Conservation (phyloP, 2,329 filamentous ascomycete genomes). For the Colletotrichum orchidophilum region DNA sequence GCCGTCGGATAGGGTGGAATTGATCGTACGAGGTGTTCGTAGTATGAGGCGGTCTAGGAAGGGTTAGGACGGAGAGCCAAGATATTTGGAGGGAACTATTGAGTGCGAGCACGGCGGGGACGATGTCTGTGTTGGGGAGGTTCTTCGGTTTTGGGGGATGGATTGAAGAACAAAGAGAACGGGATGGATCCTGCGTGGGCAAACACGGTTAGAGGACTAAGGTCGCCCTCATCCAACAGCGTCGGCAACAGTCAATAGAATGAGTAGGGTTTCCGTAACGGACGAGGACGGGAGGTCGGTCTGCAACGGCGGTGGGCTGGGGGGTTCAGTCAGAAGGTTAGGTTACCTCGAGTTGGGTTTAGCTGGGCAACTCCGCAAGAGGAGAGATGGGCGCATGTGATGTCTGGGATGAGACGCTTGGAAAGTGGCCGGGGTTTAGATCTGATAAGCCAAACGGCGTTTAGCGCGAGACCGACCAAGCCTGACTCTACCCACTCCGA, state of each 20-base stretch:
- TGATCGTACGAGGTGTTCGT: slow-evolving; percentile 28
- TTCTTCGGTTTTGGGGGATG: slow-evolving; percentile 19
- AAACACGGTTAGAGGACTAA: background rate
- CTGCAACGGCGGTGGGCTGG: slow-evolving; percentile 14
- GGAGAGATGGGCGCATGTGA: slow-evolving; percentile 26
- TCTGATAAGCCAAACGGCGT: slow-evolving; percentile 31
- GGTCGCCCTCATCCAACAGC: background rate
- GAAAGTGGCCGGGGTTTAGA: slow-evolving; percentile 19
- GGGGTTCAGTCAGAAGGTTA: slow-evolving; percentile 11
- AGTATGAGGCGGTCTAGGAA: slow-evolving; percentile 22
- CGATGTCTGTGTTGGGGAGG: slow-evolving; percentile 23
- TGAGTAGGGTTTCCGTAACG: slow-evolving; percentile 24
- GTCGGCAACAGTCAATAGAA: background rate
- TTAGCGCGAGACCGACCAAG: slow-evolving; percentile 2
- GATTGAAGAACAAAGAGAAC: background rate
- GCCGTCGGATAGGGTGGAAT: slow-evolving; percentile 1
- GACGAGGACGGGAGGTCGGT: background rate
- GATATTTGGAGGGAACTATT: background rate
- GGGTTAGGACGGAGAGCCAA: slow-evolving; percentile 22
- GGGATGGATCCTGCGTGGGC: background rate
- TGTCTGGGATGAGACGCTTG: slow-evolving; percentile 30
- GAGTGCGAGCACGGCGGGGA: slow-evolving; percentile 9
- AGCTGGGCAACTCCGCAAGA: slow-evolving; percentile 19
- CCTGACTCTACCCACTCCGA: slow-evolving; percentile 6
- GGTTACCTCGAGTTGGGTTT: slow-evolving; percentile 6